These are phyloP conservation scores for Brassica juncea DNA, from an alignment of 345 rosid genomes.

Conservation along the genomic window DNA sequence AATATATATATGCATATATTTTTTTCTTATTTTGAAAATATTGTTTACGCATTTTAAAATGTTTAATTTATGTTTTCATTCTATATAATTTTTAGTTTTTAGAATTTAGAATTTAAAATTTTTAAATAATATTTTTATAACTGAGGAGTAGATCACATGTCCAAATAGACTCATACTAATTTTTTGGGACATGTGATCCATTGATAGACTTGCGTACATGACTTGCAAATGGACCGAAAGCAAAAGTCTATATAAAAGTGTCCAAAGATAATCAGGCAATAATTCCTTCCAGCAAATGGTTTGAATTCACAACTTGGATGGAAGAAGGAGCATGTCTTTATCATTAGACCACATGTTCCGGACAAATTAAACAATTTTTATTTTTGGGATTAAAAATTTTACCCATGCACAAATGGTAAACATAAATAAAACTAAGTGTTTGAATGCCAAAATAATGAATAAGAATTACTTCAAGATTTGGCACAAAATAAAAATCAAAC, in stretches of 20 bases:
- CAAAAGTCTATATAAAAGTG: too few species aligned
- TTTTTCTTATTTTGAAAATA: neutral
- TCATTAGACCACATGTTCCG: too few species aligned
- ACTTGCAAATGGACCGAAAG: too few species aligned
- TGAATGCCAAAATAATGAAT: neutral
- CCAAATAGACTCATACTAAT: too few species aligned
- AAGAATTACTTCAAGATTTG: neutral
- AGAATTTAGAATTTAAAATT: neutral
- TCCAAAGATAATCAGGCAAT: too few species aligned
- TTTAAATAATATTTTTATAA: neutral
- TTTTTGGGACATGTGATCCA: too few species aligned
- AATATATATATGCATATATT: too few species aligned
- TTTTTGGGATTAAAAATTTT: neutral
- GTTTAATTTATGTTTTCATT: neutral
- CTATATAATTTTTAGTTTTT: neutral
- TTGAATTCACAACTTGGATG: too few species aligned
- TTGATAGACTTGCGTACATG: too few species aligned
- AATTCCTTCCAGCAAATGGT: too few species aligned
- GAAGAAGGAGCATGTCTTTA: too few species aligned
- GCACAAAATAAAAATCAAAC: neutral
- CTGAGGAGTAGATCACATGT: too few species aligned
- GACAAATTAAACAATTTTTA: neutral
- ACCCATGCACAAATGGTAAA: neutral
- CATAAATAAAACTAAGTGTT: neutral
- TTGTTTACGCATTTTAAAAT: neutral